Percentiles rank a stretch among this genome's conserved stretches.
Conservation (phyloP, 2,329 filamentous ascomycete genomes). For the Aureobasidium sp. region DNA sequence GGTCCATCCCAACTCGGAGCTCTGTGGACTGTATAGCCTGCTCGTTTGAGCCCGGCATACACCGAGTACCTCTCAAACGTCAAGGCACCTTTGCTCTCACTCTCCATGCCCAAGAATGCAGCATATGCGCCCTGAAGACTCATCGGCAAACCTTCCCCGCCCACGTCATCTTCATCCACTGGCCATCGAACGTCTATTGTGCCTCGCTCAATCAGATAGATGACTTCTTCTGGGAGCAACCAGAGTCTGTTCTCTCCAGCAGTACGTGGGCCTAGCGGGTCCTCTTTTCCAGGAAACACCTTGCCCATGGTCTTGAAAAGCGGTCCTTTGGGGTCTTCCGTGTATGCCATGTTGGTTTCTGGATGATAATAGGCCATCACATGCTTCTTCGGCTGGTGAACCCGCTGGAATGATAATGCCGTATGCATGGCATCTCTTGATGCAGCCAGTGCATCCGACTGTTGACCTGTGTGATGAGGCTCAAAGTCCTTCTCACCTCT, state of each 20-base stretch:
- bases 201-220: slow-evolving; percentile 83
- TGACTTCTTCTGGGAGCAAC: slow-evolving; percentile 84
- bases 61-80: slow-evolving; percentile 79
- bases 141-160: slow-evolving; percentile 67
- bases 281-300: slow-evolving; percentile 49
- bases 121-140: slow-evolving; percentile 88
- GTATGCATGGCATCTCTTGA: slow-evolving; percentile 85
- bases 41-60: slow-evolving; percentile 74
- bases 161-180: slow-evolving; percentile 35
- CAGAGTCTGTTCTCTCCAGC: slow-evolving; percentile 47
- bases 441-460: slow-evolving; percentile 69
- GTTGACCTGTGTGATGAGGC: slow-evolving; percentile 76
- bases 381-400: slow-evolving; percentile 62
- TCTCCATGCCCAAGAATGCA: slow-evolving; percentile 67
- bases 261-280: slow-evolving; percentile 28
- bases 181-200: slow-evolving; percentile 86
- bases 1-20: slow-evolving; percentile 45
- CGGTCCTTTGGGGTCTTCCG: slow-evolving; percentile 66
- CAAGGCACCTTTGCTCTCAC: slow-evolving; percentile 42
- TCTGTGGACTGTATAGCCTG: slow-evolving; percentile 74
- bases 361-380: slow-evolving; percentile 69
- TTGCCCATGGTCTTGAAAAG: slow-evolving; percentile 71
- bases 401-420: slow-evolving; percentile 68
- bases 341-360: slow-evolving; percentile 50
- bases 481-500: slow-evolving; percentile 98